These are phyloP conservation scores for Manihot esculenta DNA, from an alignment of 441 rosid species.

Conservation along the genomic window DNA sequence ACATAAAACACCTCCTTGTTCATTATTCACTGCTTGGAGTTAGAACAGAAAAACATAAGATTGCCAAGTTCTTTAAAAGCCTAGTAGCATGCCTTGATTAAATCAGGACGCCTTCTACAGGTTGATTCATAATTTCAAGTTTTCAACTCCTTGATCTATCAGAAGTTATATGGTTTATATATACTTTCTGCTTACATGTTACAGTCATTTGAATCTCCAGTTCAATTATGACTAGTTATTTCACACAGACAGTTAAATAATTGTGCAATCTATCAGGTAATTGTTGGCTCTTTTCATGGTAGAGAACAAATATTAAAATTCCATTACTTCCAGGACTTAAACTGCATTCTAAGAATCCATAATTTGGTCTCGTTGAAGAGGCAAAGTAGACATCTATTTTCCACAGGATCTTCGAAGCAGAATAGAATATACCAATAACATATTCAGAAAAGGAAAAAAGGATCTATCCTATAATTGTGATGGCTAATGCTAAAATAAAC, in stretches of 20 bases:
- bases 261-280: too few relatives aligned
- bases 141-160: background rate
- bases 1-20: background rate
- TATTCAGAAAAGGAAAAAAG: background rate
- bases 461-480: too few relatives aligned
- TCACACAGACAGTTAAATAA: background rate
- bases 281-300: too few relatives aligned
- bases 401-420: too few relatives aligned
- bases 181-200: background rate
- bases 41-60: background rate
- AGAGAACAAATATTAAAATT: too few relatives aligned
- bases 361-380: too few relatives aligned
- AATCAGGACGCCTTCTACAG: background rate
- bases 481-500: background rate
- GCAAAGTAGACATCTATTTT: too few relatives aligned
- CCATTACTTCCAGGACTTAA: too few relatives aligned
- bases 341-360: too few relatives aligned
- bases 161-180: background rate
- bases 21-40: background rate
- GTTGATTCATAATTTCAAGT: background rate
- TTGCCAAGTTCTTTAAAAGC: background rate
- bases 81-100: background rate
- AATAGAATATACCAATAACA: background rate
- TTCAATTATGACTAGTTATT: background rate
- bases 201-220: background rate